Evolutionary conservation across 164 flowering plant genomes (phyloP).

Genomic region (Stephania yunnanensis): DNA sequence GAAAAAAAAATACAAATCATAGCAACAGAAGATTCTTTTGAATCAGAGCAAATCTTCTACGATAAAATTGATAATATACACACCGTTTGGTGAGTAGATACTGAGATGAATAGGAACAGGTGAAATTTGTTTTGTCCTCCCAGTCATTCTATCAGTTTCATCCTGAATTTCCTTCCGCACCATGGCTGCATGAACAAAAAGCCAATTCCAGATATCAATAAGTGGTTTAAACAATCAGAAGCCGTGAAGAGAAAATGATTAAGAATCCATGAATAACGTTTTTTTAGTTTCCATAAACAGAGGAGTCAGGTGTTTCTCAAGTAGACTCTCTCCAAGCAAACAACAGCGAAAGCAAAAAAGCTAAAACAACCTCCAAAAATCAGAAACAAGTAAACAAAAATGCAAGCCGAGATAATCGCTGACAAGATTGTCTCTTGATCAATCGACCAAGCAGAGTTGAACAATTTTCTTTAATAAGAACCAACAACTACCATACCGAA

Average conservation of each 20-base stretch:
- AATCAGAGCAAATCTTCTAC: not conserved
- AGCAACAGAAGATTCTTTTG: not conserved
- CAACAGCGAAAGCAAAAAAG: not conserved
- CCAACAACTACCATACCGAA: conserved; percentile 36
- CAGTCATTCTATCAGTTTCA: conserved; percentile 90
- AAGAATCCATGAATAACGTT: not conserved
- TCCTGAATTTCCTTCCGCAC: conserved; percentile 92
- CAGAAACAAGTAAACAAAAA: not conserved
- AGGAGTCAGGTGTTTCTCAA: not conserved
- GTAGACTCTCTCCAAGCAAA: not conserved
- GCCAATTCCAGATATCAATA: not conserved
- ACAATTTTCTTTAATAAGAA: not conserved
- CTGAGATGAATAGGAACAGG: conserved; percentile 75
- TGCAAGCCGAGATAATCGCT: not conserved
- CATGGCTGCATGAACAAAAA: conserved; percentile 40
- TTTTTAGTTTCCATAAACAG: not conserved
- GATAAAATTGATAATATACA: conserved; percentile 17
- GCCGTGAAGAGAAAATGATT: not conserved
- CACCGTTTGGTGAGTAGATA: conserved; percentile 81
- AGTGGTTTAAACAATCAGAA: too few relatives aligned
- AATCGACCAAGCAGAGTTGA: not conserved
- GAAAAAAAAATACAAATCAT: too few relatives aligned
- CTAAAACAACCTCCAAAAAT: not conserved
- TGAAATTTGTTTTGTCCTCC: conserved; percentile 76
- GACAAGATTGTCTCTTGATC: too few relatives aligned